Conservation (phyloP, 2,329 filamentous ascomycete genomes). For the Dactylellina parvicollis region DNA sequence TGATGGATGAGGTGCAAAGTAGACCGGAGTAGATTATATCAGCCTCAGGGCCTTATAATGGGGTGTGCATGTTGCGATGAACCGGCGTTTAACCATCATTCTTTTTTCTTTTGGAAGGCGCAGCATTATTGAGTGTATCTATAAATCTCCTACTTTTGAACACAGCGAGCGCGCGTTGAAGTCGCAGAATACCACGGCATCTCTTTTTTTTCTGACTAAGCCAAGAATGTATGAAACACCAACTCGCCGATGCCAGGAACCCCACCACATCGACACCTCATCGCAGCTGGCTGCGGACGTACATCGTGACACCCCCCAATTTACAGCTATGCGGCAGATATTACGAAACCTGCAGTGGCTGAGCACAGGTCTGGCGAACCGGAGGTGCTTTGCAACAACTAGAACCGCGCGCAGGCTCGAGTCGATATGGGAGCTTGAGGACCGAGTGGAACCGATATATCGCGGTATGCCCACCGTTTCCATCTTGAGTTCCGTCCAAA, state of each 20-base stretch:
- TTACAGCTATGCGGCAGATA: conserved; percentile 9
- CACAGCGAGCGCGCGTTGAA: background rate
- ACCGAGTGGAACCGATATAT: conserved; percentile 39
- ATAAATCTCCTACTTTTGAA: background rate
- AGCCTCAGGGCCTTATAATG: background rate
- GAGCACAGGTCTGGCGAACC: background rate
- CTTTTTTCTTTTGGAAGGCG: background rate
- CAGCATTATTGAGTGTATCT: background rate
- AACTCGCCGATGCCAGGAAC: background rate
- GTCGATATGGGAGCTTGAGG: conserved; percentile 53
- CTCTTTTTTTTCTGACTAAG: conserved; percentile 7
- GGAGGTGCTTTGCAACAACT: conserved; percentile 28
- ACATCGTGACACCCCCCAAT: too few relatives aligned
- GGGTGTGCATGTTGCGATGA: background rate
- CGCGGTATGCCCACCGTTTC: conserved; percentile 30
- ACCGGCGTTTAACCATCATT: background rate
- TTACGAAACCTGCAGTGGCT: conserved; percentile 7
- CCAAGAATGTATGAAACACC: background rate
- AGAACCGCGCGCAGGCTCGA: conserved; percentile 20
- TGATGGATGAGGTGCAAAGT: too few relatives aligned
- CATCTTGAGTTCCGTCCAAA: background rate
- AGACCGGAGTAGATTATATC: background rate
- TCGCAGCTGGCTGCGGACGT: conserved; percentile 31
- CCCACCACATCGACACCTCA: background rate
- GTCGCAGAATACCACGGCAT: background rate